These are phyloP conservation scores for Penicillium psychrofluorescens DNA, from an alignment of 495 filamentous ascomycete genomes.

Conservation along the genomic window DNA sequence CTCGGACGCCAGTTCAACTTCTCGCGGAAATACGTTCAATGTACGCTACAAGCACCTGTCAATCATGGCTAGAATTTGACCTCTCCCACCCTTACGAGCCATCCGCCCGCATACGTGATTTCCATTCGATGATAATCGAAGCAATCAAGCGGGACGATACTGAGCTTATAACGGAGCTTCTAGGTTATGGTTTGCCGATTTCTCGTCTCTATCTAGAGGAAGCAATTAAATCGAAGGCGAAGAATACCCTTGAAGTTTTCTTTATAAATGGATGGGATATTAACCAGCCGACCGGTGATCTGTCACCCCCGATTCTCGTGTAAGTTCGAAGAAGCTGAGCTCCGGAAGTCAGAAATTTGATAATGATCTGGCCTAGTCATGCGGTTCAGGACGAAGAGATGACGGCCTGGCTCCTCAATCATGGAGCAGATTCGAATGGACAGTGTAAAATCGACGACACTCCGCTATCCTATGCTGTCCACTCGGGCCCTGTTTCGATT, in stretches of 20 bases:
- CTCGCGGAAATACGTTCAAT: too few species aligned
- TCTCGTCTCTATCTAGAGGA: constrained; percentile 5
- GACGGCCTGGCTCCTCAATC: constrained; percentile 14
- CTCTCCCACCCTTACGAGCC: too few species aligned
- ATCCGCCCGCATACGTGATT: not conserved
- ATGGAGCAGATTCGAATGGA: constrained; percentile 15
- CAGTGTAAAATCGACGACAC: constrained; percentile 12
- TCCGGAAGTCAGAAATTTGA: not conserved
- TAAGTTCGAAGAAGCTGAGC: not conserved
- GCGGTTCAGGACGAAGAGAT: constrained; percentile 13
- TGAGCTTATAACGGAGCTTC: constrained; percentile 1
- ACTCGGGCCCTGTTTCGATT: constrained; percentile 8
- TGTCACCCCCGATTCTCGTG: constrained; percentile 9
- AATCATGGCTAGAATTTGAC: too few species aligned
- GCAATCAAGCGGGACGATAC: not conserved
- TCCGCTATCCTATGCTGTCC: constrained; percentile 13
- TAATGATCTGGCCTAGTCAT: constrained; percentile 4
- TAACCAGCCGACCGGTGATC: constrained; percentile 10
- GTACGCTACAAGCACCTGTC: too few species aligned
- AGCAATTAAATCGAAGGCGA: constrained; percentile 5
- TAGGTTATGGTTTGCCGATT: constrained; percentile 9
- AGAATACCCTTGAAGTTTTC: constrained; percentile 4
- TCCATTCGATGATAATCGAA: not conserved
- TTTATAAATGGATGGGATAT: constrained; percentile 10
- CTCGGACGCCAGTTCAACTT: too few species aligned